Evolutionary conservation across 2,329 filamentous ascomycete genomes (phyloP).

Genomic region (Aspergillus viridinutans): DNA sequence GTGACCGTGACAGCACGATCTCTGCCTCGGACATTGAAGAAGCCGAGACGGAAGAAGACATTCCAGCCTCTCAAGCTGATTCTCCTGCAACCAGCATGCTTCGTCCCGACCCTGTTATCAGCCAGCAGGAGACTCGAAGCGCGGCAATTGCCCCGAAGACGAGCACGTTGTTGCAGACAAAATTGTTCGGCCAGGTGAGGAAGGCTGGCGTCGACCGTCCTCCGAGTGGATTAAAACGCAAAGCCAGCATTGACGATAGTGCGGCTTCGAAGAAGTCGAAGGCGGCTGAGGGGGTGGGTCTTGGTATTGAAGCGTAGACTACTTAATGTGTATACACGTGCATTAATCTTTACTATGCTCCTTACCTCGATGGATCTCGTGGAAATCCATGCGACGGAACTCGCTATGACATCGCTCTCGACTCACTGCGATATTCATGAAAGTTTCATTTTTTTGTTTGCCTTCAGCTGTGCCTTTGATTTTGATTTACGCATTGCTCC

Average conservation of each 20-base stretch:
- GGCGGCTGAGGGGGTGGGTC: conserved; percentile 47
- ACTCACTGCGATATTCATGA: conserved; percentile 5
- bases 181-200: conserved; percentile 59
- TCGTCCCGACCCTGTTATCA: conserved; percentile 50
- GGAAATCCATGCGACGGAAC: not conserved
- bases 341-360: conserved; percentile 24
- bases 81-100: conserved; percentile 73
- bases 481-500: conserved; percentile 2
- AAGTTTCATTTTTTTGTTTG: not conserved
- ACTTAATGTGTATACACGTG: conserved; percentile 12
- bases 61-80: conserved; percentile 72
- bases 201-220: conserved; percentile 48
- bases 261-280: conserved; percentile 48
- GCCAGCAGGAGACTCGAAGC: conserved; percentile 32
- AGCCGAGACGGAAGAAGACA: conserved; percentile 58
- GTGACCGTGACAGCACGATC: conserved; percentile 81
- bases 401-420: not conserved
- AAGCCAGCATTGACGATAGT: conserved; percentile 35
- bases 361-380: conserved; percentile 11
- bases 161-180: conserved; percentile 54
- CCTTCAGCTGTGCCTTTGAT: conserved; percentile 4
- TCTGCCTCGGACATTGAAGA: conserved; percentile 59
- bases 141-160: conserved; percentile 38
- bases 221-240: conserved; percentile 33
- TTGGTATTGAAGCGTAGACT: conserved; percentile 50